Percentiles rank a stretch among this genome's conserved stretches.
Conservation (phyloP, 805 yeast species). For the Dipodascopsis uninucleata region DNA sequence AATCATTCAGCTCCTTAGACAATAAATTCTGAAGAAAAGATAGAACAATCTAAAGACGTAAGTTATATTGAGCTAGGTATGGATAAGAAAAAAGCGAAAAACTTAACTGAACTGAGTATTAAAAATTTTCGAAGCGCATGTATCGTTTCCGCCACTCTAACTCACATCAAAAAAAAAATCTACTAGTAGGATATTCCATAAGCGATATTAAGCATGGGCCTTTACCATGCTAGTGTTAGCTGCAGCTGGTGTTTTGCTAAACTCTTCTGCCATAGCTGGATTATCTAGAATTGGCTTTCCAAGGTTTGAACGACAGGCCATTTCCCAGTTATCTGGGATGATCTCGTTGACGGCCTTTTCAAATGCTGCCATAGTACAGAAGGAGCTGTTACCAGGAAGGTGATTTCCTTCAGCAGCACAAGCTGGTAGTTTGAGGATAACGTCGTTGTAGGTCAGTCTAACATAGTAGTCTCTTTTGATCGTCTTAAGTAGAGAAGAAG, state of each 20-base stretch:
- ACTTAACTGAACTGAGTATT: neutral
- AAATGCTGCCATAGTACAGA: slow-evolving; percentile 22
- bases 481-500: neutral
- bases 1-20: too few species aligned
- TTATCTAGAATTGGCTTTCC: slow-evolving; percentile 18
- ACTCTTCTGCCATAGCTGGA: slow-evolving; percentile 14
- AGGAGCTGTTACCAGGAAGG: slow-evolving; percentile 10
- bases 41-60: too few species aligned
- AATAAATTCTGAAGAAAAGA: too few species aligned
- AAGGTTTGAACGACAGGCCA: slow-evolving; percentile 16
- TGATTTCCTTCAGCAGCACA: slow-evolving; percentile 17
- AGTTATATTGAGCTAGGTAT: too few species aligned
- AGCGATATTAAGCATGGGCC: slow-evolving; percentile 6
- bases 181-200: neutral
- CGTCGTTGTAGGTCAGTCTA: slow-evolving; percentile 25
- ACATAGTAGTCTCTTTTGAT: slow-evolving; percentile 24
- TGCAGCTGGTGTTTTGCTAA: slow-evolving; percentile 2
- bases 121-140: too few species aligned
- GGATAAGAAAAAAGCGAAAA: too few species aligned
- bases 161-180: too few species aligned
- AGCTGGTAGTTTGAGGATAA: slow-evolving; percentile 20
- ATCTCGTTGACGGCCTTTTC: slow-evolving; percentile 6
- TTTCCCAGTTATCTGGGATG: slow-evolving; percentile 22
- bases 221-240: slow-evolving; percentile 11
- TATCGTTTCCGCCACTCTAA: too few species aligned